A percentile compares a stretch with the other conserved stretches of the same genome.
Conservation (phyloP, 495 filamentous ascomycete genomes). For the Penicillium bovifimosum region DNA sequence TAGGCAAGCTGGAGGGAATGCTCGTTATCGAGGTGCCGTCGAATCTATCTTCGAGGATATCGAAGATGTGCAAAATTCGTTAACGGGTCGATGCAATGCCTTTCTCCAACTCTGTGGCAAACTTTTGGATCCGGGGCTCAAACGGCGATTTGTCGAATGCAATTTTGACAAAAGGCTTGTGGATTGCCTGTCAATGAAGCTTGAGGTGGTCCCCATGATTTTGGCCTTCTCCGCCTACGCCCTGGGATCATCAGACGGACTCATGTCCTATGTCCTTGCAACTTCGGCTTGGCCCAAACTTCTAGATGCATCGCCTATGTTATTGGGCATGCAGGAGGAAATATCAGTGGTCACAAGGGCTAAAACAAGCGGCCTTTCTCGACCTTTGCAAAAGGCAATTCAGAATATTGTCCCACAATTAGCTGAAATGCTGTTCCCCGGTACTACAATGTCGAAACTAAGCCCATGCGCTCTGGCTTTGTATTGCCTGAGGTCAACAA, state of each 20-base stretch:
- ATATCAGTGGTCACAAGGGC: slow-evolving; percentile 17
- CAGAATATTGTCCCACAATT: slow-evolving; percentile 21
- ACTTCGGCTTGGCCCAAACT: slow-evolving; percentile 32
- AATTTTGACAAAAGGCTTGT: slow-evolving; percentile 66
- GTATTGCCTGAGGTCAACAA: slow-evolving; percentile 24
- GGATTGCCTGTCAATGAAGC: slow-evolving; percentile 20
- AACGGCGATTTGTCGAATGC: slow-evolving; percentile 68
- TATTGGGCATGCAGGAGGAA: slow-evolving; percentile 28
- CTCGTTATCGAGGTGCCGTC: slow-evolving; percentile 72
- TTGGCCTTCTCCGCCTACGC: slow-evolving; percentile 32
- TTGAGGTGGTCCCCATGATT: slow-evolving; percentile 30
- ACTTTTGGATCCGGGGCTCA: slow-evolving; percentile 59
- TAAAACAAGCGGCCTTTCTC: slow-evolving; percentile 22
- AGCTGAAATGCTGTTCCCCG: slow-evolving; percentile 18
- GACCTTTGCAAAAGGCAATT: slow-evolving; percentile 26
- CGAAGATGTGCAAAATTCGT: slow-evolving; percentile 48
- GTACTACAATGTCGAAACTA: slow-evolving; percentile 13
- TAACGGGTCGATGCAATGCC: slow-evolving; percentile 44
- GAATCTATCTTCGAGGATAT: slow-evolving; percentile 83
- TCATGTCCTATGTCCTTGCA: slow-evolving; percentile 25
- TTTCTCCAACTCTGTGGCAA: slow-evolving; percentile 70
- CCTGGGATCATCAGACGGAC: slow-evolving; percentile 21
- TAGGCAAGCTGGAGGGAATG: slow-evolving; percentile 77
- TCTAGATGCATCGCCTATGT: slow-evolving; percentile 19
- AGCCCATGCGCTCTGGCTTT: slow-evolving; percentile 32